These are phyloP conservation scores for Fusarium incarnatum DNA, from an alignment of 2,329 filamentous ascomycete genomes.

Conservation along the genomic window DNA sequence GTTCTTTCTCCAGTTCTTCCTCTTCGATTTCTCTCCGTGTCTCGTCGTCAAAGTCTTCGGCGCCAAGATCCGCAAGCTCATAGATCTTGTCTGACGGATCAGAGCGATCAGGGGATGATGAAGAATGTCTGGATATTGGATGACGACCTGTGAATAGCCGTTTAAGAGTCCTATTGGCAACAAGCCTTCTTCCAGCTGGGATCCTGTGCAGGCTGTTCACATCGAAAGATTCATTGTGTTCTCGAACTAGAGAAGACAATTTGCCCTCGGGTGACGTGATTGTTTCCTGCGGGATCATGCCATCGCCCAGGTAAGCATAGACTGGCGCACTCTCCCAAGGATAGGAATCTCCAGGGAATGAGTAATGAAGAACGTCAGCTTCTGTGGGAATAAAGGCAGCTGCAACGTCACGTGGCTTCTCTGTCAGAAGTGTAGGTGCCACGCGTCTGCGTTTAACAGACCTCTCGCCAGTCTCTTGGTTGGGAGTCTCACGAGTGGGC, in stretches of 20 bases:
- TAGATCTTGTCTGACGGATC: slow-evolving; percentile 17
- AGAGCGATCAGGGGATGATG: slow-evolving; percentile 24
- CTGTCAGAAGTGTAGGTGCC: slow-evolving; percentile 42
- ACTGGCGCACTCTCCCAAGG: slow-evolving; percentile 40
- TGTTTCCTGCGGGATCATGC: slow-evolving; percentile 42
- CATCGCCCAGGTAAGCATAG: slow-evolving; percentile 53
- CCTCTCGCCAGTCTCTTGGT: slow-evolving; percentile 16
- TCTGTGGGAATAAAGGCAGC: slow-evolving; percentile 44
- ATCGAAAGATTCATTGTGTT: slow-evolving; percentile 45
- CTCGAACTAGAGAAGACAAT: slow-evolving; percentile 42
- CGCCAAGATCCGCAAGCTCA: slow-evolving; percentile 39
- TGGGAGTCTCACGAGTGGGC: background rate
- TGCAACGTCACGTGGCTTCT: slow-evolving; percentile 30
- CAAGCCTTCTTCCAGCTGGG: slow-evolving; percentile 58
- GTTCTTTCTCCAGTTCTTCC: slow-evolving; percentile 42
- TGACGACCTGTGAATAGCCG: slow-evolving; percentile 53
- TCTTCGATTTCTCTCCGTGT: slow-evolving; percentile 71
- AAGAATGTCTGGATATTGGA: slow-evolving; percentile 19
- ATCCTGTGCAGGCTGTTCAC: slow-evolving; percentile 45
- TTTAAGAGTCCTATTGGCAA: slow-evolving; percentile 57
- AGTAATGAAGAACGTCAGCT: slow-evolving; percentile 34
- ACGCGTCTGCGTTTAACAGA: slow-evolving; percentile 46
- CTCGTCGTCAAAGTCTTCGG: slow-evolving; percentile 60
- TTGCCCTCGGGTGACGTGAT: slow-evolving; percentile 40
- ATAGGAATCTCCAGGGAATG: background rate